Evolutionary conservation across 257 asterid genomes (phyloP), one percentile per base, ranked within the genome.

Genomic region (Ehretia macrophylla): DNA sequence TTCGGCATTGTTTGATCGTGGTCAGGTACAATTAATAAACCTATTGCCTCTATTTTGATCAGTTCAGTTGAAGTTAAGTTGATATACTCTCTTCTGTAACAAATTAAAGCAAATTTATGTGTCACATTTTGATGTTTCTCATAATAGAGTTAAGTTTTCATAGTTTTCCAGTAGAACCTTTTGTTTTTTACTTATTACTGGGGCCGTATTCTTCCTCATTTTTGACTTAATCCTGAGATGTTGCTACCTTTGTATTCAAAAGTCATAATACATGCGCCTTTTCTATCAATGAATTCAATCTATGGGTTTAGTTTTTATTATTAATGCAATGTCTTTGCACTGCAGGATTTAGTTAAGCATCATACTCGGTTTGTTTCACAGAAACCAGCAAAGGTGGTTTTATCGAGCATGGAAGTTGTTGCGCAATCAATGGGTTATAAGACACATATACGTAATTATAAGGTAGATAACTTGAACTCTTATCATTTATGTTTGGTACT

Each of bases 391-490:
- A 89, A 83, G 68, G 95, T 89, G 66, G 95, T 78, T 60, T 69
- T 93, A 54, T 86, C 97, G 4, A 93, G 83, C 66, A 89, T 93
- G 99, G 99, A 93, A 86, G 97, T 93, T 68, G 96, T 89, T 64
- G 95, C 94, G 16, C 96, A 93, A 69, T 93, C 99, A 23, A 86
- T 93, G 99, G 94, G 99, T 73, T 93, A 83, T 86, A 93, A 93
- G 77, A 93, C 96, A 11, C 99, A 93, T 68, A 93, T 86, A 50
- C 95, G 96, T 9, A 93, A 86, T 71, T 93, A 75, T 68, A 93
- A 93, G 99, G 99, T 89, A n/a, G 54, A 72, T 64, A 55, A 52
- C 40, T 55, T 35, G 19, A 23, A 63, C n/a, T n/a, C n/a, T 17
- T 8, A 17, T 20, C 17, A n/a, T 17, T 0, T 17, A 17, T 8